A percentile compares a stretch with the other conserved stretches of the same genome.
Conservation (phyloP, 2,329 filamentous ascomycete species). For the Lachnellula hyalina region DNA sequence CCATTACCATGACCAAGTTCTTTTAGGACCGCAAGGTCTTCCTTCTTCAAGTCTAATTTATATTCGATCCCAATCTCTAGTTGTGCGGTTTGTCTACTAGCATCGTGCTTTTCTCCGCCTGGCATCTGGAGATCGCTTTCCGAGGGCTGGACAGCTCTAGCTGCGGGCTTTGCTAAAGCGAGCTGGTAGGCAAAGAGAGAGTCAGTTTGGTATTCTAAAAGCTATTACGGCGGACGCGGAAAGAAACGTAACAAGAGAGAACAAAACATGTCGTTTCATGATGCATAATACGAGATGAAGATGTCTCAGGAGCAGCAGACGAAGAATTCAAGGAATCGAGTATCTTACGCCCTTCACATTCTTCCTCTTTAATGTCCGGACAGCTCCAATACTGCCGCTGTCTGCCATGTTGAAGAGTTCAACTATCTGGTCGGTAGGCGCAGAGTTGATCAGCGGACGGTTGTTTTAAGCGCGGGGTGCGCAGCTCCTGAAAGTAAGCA, state of each 20-base stretch:
- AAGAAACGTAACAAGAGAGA: too few relatives aligned
- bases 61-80: slow-evolving; percentile 98
- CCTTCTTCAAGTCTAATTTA: slow-evolving; percentile 83
- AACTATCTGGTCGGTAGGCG: neutral
- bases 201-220: too few relatives aligned
- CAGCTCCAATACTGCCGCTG: slow-evolving; percentile 47
- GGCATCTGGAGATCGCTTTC: slow-evolving; percentile 63
- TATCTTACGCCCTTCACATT: slow-evolving; percentile 72
- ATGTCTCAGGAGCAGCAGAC: too few relatives aligned
- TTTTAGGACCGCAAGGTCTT: slow-evolving; percentile 88
- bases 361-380: slow-evolving; percentile 94
- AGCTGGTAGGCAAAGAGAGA: slow-evolving; percentile 37
- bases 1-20: slow-evolving; percentile 95
- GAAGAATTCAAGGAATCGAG: too few relatives aligned
- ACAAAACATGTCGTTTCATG: too few relatives aligned
- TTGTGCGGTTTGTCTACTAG: slow-evolving; percentile 55
- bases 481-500: neutral
- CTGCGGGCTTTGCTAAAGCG: slow-evolving; percentile 72
- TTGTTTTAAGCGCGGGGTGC: slow-evolving; percentile 1
- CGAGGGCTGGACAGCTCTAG: slow-evolving; percentile 66
- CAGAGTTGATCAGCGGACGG: neutral
- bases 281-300: too few relatives aligned
- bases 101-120: slow-evolving; percentile 38
- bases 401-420: slow-evolving; percentile 44
- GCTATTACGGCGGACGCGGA: too few relatives aligned